Base-by-base conservation (phyloP, 2,329 filamentous ascomycete genomes). In the Colletotrichum tofieldiae region DNA sequence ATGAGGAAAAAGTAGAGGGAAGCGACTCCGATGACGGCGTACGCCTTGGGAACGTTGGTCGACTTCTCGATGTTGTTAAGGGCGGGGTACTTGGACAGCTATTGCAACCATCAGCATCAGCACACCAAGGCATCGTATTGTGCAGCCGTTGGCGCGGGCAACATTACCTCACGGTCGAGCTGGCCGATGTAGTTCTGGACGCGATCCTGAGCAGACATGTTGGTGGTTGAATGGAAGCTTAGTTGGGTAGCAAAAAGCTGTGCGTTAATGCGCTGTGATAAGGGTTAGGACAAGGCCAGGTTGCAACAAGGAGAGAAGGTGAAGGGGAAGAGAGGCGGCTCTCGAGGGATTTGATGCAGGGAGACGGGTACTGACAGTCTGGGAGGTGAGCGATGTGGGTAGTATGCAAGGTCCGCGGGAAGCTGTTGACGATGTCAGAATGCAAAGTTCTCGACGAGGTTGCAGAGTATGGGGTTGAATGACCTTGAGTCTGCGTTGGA, bases 1-100 rank as follows among this genome's bases (percentile, higher is more conserved):
- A 96, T 94, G 78, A 96, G 90, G 87, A 96, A 94, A 86, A 96
- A 94, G 88, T 97, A 97, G 76, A 95, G 90, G 63, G 91, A 91
- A 73, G 84, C 92, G 71, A 94, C 81, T 78, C 94, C 94, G 77
- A 96, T 91, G 80, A 93, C 89, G 76, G 91, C 92, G 82, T 97
- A 96, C 79, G 93, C 92, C 88, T 97, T 97, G 81, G 94, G 94
- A 62, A 96, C 89, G 71, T 90, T 91, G 75, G 92, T 93, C 84
- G 93, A 91, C 89, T 92, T 93, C 90, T 97, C 94, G 79, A 96
- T 89, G 86, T 96, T 94, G 89, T 92, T 93, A 82, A 96, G 90
- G 79, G 89, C 84, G 78, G 93, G 93, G 86, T 96, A 96, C 84
- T 95, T 96, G 83, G 93, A 94, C 77, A 96, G 91, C 94, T 96